A percentile compares a stretch with the other conserved stretches of the same genome.
Evolutionary conservation across 2,329 filamentous ascomycete genomes (phyloP).

Genomic region (Talaromyces marneffei): DNA sequence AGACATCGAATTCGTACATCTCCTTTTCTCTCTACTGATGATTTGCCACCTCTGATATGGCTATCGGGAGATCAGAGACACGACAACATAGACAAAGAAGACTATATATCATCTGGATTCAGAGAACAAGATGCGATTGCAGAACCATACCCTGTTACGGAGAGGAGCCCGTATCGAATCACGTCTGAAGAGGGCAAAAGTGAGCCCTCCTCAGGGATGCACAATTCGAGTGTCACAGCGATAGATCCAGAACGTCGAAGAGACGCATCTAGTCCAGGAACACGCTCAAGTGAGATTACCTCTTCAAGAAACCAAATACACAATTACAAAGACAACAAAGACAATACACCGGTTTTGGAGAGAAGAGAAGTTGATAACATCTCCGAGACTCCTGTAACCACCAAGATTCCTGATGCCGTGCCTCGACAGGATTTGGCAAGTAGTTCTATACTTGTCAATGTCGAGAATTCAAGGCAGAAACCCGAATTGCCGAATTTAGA

Average conservation of each 20-base stretch:
- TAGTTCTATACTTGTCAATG: neutral
- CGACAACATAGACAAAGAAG: neutral
- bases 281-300: neutral
- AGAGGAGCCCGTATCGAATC: neutral
- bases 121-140: too few species aligned
- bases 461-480: neutral
- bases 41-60: neutral
- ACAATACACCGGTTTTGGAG: neutral
- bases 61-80: neutral
- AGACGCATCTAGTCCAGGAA: neutral
- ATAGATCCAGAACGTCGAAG: neutral
- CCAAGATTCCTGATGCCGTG: neutral
- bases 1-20: neutral
- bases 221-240: neutral
- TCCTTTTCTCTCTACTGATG: neutral
- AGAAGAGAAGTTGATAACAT: neutral
- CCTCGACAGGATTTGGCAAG: neutral
- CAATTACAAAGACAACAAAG: neutral
- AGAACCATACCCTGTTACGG: neutral
- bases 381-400: neutral
- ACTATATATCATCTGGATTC: too few species aligned
- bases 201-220: neutral
- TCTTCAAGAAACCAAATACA: neutral
- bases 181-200: neutral
- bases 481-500: neutral